Evolutionary conservation across 2,329 filamentous ascomycete genomes (phyloP).

Genomic region (Pseudogymnoascus sp.): DNA sequence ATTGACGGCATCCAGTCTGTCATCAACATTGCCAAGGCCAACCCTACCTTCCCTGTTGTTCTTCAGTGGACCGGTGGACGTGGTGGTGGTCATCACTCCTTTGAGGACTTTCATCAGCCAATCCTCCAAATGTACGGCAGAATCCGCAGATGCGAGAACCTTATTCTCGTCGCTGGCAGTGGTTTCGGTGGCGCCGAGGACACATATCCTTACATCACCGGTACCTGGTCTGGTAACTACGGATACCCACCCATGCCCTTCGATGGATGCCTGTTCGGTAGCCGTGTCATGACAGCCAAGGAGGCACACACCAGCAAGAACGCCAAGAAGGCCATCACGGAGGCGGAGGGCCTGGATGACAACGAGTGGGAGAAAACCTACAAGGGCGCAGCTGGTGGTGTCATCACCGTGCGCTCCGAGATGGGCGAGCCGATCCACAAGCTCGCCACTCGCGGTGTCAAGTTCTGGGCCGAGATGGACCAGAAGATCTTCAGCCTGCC

Average conservation of each 20-base stretch:
- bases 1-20: conserved; percentile 80
- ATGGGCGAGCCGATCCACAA: conserved; percentile 99
- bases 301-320: conserved; percentile 81
- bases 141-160: conserved; percentile 76
- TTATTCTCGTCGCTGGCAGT: conserved; percentile 82
- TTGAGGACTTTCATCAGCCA: conserved; percentile 89
- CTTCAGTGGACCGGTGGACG: conserved; percentile 93
- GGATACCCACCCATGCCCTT: conserved; percentile 91
- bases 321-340: conserved; percentile 84
- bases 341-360: conserved; percentile 76
- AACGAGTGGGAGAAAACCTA: conserved; percentile 87
- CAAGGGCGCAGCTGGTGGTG: conserved; percentile 80
- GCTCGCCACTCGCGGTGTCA: conserved; percentile 88
- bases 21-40: conserved; percentile 90
- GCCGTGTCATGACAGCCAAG: conserved; percentile 90
- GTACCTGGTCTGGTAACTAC: conserved; percentile 77
- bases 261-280: conserved; percentile 83
- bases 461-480: conserved; percentile 98
- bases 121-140: conserved; percentile 86
- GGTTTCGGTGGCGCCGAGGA: conserved; percentile 86
- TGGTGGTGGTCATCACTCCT: conserved; percentile 90
- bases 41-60: conserved; percentile 85
- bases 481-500: conserved; percentile 95
- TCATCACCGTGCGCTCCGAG: conserved; percentile 94
- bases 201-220: conserved; percentile 86